Evolutionary conservation across 2,329 filamentous ascomycete genomes (phyloP).

Genomic region (Alternaria arbusti): DNA sequence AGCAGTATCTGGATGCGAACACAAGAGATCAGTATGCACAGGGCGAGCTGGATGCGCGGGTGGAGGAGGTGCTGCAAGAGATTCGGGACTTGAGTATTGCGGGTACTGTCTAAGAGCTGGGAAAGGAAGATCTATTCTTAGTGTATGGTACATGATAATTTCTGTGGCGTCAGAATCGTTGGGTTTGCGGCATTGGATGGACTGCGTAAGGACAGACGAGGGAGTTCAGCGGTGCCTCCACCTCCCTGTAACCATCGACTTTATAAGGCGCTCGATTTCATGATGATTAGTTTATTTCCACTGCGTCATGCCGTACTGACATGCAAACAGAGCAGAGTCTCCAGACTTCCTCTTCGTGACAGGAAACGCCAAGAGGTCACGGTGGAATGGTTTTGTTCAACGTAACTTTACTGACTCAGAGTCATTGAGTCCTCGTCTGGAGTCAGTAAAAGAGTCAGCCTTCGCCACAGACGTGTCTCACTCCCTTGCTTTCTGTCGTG

Average conservation of each 20-base stretch:
- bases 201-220: background rate
- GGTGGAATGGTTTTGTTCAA: too few species aligned
- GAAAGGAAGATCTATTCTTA: background rate
- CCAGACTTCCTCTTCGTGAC: too few species aligned
- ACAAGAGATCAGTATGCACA: constrained; percentile 95
- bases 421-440: too few species aligned
- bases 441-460: too few species aligned
- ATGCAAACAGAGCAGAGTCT: too few species aligned
- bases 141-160: background rate
- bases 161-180: background rate
- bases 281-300: background rate
- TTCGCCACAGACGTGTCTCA: too few species aligned
- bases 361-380: too few species aligned
- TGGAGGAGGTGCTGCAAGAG: constrained; percentile 95
- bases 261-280: background rate
- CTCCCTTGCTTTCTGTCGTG: too few species aligned
- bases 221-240: background rate
- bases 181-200: background rate
- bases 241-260: background rate
- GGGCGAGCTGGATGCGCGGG: constrained; percentile 86
- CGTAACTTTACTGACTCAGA: too few species aligned
- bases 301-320: too few species aligned
- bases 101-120: constrained; percentile 61
- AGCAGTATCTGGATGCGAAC: constrained; percentile 95
- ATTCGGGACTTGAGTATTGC: constrained; percentile 96